These are phyloP conservation scores for Rosa multiflora DNA, from an alignment of 306 rosid genomes.

Conservation along the genomic window DNA sequence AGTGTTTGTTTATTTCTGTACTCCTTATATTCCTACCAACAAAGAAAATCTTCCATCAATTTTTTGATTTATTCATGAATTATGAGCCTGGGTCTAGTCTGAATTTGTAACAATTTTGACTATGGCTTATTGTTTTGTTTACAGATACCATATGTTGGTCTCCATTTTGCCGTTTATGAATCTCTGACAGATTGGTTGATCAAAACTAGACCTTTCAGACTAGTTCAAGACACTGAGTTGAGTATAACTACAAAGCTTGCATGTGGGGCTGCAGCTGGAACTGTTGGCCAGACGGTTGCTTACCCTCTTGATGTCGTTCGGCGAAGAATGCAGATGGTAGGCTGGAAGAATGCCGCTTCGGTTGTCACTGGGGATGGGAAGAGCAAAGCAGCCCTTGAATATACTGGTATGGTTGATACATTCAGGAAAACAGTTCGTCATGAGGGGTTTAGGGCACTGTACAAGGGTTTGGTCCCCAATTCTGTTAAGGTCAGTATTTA, in stretches of 20 bases:
- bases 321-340: constrained; percentile 59
- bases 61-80: neutral
- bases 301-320: constrained; percentile 56
- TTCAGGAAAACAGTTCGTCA: constrained; percentile 49
- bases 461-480: constrained; percentile 55
- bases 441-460: constrained; percentile 49
- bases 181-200: constrained; percentile 50
- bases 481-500: constrained; percentile 59
- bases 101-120: neutral
- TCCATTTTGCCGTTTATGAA: constrained; percentile 48
- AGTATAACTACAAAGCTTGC: constrained; percentile 47
- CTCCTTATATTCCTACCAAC: neutral
- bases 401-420: constrained; percentile 52
- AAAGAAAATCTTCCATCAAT: neutral
- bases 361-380: constrained; percentile 44
- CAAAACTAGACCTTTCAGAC: constrained; percentile 33
- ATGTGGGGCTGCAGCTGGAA: constrained; percentile 59
- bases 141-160: constrained; percentile 55
- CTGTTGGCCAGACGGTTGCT: constrained; percentile 54
- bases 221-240: constrained; percentile 36
- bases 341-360: constrained; percentile 46
- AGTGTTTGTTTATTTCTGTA: constrained; percentile 7
- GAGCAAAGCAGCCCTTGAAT: constrained; percentile 29
- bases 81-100: neutral
- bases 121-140: constrained; percentile 8